Evolutionary conservation across 441 rosid genomes (phyloP).

Genomic region (Monsonia emarginata): DNA sequence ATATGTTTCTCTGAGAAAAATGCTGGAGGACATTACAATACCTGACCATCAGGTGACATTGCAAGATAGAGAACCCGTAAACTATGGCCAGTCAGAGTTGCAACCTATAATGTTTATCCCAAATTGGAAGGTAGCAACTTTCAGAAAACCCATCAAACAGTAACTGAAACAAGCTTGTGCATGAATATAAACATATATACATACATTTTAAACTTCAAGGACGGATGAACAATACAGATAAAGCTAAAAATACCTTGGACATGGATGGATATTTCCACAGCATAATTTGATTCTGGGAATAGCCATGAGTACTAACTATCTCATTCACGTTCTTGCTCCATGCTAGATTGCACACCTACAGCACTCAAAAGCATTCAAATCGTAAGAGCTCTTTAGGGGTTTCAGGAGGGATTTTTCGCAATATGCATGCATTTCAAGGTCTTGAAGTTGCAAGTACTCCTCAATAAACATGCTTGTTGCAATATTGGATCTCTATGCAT

Average conservation of each 20-base stretch:
- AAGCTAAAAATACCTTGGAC: constrained; percentile 46
- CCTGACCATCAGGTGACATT: constrained; percentile 91
- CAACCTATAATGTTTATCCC: constrained; percentile 42
- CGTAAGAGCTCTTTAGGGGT: too few relatives aligned
- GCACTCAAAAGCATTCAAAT: neutral
- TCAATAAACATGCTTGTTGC: too few relatives aligned
- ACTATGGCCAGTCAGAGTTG: constrained; percentile 84
- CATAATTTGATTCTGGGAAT: constrained; percentile 95
- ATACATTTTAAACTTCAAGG: too few relatives aligned
- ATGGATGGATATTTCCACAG: constrained; percentile 93
- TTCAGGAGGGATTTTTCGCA: neutral
- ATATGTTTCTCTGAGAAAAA: neutral
- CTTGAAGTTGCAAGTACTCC: too few relatives aligned
- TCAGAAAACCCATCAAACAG: neutral
- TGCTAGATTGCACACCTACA: constrained; percentile 80
- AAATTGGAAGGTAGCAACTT: neutral
- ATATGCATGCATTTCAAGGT: too few relatives aligned
- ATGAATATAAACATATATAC: neutral
- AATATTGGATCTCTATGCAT: too few relatives aligned
- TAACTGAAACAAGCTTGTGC: neutral
- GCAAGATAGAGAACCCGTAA: constrained; percentile 87
- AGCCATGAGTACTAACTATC: constrained; percentile 91
- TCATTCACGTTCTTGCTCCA: constrained; percentile 99
- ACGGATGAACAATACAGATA: neutral
- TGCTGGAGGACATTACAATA: constrained; percentile 4